Evolutionary conservation across 2,329 filamentous ascomycete genomes (phyloP).

Genomic region (Kalmusia sp.): DNA sequence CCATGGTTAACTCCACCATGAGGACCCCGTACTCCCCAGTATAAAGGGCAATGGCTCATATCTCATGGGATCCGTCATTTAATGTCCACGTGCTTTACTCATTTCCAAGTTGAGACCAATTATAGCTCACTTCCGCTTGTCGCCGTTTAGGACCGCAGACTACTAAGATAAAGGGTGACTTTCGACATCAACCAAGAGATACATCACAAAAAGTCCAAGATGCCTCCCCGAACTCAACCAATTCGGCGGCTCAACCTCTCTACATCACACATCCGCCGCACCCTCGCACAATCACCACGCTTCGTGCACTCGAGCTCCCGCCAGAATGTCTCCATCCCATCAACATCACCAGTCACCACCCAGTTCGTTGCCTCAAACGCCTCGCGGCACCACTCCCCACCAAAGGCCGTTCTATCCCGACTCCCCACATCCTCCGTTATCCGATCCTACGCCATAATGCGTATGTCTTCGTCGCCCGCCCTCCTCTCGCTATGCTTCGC

Average conservation of each 20-base stretch:
- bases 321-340: constrained; percentile 36
- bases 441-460: constrained; percentile 72
- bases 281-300: constrained; percentile 27
- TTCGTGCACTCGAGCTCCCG: constrained; percentile 41
- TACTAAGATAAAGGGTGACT: neutral
- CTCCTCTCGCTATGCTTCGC: constrained; percentile 74
- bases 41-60: constrained; percentile 26
- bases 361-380: constrained; percentile 25
- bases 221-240: constrained; percentile 31
- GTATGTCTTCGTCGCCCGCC: constrained; percentile 72
- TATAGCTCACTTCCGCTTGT: too few relatives aligned
- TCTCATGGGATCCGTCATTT: neutral
- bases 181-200: neutral
- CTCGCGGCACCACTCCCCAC: constrained; percentile 10
- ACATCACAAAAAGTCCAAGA: constrained; percentile 14
- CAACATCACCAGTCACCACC: constrained; percentile 24
- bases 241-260: constrained; percentile 32
- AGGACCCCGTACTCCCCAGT: constrained; percentile 30
- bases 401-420: constrained; percentile 61
- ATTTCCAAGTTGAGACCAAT: too few relatives aligned
- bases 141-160: too few relatives aligned
- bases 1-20: constrained; percentile 15
- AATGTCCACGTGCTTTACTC: neutral
- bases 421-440: constrained; percentile 72
- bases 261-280: constrained; percentile 25